Conservation (phyloP, 2,329 filamentous ascomycete genomes). For the Exutisphaerella laricina region DNA sequence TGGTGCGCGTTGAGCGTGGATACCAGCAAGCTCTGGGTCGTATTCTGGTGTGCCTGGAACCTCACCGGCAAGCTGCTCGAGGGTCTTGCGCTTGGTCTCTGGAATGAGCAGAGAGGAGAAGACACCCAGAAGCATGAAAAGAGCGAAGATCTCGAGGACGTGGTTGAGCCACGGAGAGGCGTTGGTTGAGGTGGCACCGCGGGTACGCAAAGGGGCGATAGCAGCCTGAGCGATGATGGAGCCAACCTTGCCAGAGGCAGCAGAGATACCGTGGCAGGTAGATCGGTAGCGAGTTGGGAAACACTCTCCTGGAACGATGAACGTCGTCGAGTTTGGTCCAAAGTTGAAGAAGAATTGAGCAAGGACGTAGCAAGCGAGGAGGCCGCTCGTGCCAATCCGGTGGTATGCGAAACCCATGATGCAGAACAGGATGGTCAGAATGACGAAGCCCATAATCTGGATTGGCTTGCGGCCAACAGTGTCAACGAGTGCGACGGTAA, state of each 20-base stretch:
- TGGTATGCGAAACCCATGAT: slow-evolving; percentile 47
- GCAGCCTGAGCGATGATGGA: slow-evolving; percentile 47
- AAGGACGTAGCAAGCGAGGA: slow-evolving; percentile 45
- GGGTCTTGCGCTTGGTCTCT: slow-evolving; percentile 56
- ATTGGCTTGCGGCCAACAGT: slow-evolving; percentile 72
- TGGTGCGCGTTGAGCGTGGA: slow-evolving; percentile 5
- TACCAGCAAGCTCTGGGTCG: slow-evolving; percentile 33
- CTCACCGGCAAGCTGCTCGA: slow-evolving; percentile 67
- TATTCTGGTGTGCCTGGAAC: slow-evolving; percentile 52
- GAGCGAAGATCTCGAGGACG: slow-evolving; percentile 70
- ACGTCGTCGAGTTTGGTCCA: slow-evolving; percentile 48
- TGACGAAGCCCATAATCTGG: slow-evolving; percentile 53
- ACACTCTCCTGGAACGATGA: slow-evolving; percentile 49
- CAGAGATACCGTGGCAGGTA: slow-evolving; percentile 46
- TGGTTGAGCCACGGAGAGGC: slow-evolving; percentile 63
- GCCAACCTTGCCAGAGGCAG: slow-evolving; percentile 45
- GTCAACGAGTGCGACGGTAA: slow-evolving; percentile 69
- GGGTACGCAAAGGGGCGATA: slow-evolving; percentile 47
- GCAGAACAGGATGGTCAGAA: slow-evolving; percentile 46
- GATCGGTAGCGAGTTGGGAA: slow-evolving; percentile 47
- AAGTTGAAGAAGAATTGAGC: slow-evolving; percentile 52
- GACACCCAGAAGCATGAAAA: slow-evolving; percentile 72
- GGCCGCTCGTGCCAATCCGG: slow-evolving; percentile 37
- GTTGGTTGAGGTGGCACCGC: slow-evolving; percentile 48
- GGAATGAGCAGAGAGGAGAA: slow-evolving; percentile 67